Base-by-base conservation (phyloP, 2,329 filamentous ascomycete genomes). In the Cadophora sp. region DNA sequence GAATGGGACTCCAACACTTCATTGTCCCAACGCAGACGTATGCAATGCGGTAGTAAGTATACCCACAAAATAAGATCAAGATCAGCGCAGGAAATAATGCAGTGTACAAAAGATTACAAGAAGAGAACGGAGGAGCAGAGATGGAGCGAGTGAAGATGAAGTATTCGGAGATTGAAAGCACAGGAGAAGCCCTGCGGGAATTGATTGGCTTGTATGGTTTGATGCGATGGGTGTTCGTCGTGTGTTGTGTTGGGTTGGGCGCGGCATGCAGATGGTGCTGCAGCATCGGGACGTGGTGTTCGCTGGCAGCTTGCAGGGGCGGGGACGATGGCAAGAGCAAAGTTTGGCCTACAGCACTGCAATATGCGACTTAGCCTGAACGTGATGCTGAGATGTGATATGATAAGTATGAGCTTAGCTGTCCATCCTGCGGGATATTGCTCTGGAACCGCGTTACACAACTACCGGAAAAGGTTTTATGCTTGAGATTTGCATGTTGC, bases 241-340 rank as follows among this genome's bases (percentile, higher is more conserved):
- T 62, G 59, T 62, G 59, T 9, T 62, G 59, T 22, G 59, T 27
- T 62, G 59, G 22, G 59, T 62, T 62, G 59, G 59, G 59, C 24
- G 22, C 19, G 40, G 40, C 58, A 22, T 34, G 58, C 22, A 48
- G 34, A 3, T 59, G 34, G 19, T 16, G 11, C 56, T 48, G 40
- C 24, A 24, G 40, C 5, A 5, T 29, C 26, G 26, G 19, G 40
- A 62, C 19, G 40, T 40, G 40, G 59, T 62, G 40, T 62, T 62
- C 59, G 59, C 59, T 62, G 59, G 59, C 59, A 62, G 22, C 16
- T 29, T 62, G 22, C 59, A 62, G 19, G 59, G 59, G 24, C 46
- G 56, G 34, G 16, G 34, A 11, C 16, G 19, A n/a, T 58, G 29
- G 27, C 19, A 27, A 19, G 50, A 55, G 12, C 50, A 27, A 16